These are phyloP conservation scores for Xylaria sp. DNA, from an alignment of 2,329 filamentous ascomycete species.

Conservation along the genomic window DNA sequence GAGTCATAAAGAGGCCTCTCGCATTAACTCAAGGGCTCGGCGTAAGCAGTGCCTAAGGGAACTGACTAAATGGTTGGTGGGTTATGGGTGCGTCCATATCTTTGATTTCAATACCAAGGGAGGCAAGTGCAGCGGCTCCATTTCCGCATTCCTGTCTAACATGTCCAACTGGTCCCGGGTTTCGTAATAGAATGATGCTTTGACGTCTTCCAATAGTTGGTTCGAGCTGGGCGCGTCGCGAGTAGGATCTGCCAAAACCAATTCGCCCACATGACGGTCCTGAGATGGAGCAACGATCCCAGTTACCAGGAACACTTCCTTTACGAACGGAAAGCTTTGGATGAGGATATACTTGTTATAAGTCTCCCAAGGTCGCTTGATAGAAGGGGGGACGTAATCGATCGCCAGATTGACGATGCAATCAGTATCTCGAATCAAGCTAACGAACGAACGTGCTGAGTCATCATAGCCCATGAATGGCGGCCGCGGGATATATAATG, in stretches of 20 bases:
- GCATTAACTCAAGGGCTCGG: neutral
- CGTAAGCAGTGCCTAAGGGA: neutral
- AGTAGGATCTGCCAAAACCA: conserved; percentile 33
- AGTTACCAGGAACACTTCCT: conserved; percentile 47
- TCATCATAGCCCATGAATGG: conserved; percentile 49
- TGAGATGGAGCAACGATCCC: conserved; percentile 21
- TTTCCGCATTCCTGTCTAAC: conserved; percentile 32
- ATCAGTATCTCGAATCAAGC: conserved; percentile 44
- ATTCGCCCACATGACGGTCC: conserved; percentile 25
- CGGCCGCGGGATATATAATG: conserved; percentile 48
- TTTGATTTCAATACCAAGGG: conserved; percentile 41
- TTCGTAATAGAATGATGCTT: conserved; percentile 42
- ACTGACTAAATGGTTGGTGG: neutral
- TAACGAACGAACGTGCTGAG: conserved; percentile 49
- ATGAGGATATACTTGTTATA: conserved; percentile 57
- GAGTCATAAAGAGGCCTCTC: neutral
- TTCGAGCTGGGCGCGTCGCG: conserved; percentile 31
- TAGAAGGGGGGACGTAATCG: conserved; percentile 51
- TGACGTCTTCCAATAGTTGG: conserved; percentile 38
- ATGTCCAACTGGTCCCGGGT: conserved; percentile 29
- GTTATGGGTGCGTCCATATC: conserved; percentile 19
- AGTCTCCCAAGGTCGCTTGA: conserved; percentile 56
- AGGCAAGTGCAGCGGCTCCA: conserved; percentile 34
- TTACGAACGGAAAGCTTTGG: conserved; percentile 41
- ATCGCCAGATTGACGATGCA: conserved; percentile 49